Base-by-base conservation (phyloP, 345 rosid genomes). In the Gossypium turneri region DNA sequence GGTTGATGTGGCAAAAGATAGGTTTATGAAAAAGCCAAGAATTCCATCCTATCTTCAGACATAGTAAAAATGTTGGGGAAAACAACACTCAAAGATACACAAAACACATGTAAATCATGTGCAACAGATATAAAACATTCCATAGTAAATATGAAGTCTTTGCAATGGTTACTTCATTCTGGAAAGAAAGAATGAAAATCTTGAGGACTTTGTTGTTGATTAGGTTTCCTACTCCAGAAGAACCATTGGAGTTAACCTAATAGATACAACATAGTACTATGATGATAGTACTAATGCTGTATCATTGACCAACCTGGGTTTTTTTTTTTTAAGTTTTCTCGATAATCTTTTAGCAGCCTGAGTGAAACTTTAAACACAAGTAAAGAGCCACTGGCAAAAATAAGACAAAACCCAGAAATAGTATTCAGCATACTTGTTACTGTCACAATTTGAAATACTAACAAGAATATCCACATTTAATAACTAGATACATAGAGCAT, bases 361-460 rank as follows among this genome's bases (percentile, higher is more conserved):
- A 25, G 65, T 25, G 43, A 60, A 60, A 27, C 43, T 60, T 60
- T 60, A 24, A 60, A 60, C 65, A 60, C 41, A 60, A 60, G 64
- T 12, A 13, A 13, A 59, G n/a, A 4, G n/a, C 15, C 41, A 60
- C 16, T 12, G n/a, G 41, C 9, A 60, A 57, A 53, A 60, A 60
- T 25, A 60, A 60, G 41, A 60, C 20, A 52, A 52, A 6, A 47
- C 57, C 9, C 7, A 52, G 2, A 52, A 52, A 16, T 52, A 52
- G 7, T 52, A 17, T 17, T 52, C 57, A 52, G 9, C 57, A 6
- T 16, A 52, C 20, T 52, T 52, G 7, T 52, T 52, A 52, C 20
- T 17, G 57, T 52, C 3, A 52, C 20, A 51, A 16, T 51, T 16
- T 51, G 19, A 16, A 51, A 47, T 11, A 11, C 51, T 47, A 34